phyloP scores from a whole-genome alignment of 2,329 filamentous ascomycete genomes.

The Alternaria arborescens region DNA sequence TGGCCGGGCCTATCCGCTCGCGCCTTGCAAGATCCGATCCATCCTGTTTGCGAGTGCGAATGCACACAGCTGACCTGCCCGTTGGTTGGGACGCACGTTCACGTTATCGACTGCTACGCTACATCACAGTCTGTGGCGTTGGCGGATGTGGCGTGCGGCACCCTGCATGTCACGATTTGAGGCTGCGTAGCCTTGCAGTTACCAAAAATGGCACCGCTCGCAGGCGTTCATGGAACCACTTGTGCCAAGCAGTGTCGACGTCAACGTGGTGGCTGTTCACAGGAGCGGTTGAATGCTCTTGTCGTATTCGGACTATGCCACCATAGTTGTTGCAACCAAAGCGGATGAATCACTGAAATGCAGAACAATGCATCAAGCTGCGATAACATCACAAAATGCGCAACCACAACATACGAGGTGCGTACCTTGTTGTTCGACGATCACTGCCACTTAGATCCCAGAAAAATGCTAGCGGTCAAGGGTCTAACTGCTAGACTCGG shows the following conservation, averaged over 20 bases:
- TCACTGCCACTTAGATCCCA: constrained; percentile 6
- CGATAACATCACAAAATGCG: background rate
- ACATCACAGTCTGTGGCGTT: background rate
- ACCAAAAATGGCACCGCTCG: constrained; percentile 17
- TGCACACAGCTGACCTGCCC: background rate
- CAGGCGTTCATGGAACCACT: background rate
- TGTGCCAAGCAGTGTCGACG: background rate
- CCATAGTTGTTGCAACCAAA: background rate
- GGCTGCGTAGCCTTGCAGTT: constrained; percentile 20
- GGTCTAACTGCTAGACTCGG: constrained; percentile 4
- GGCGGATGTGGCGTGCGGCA: constrained; percentile 28
- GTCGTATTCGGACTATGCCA: background rate
- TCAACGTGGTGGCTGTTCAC: background rate
- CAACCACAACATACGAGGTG: background rate
- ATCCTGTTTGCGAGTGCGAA: background rate
- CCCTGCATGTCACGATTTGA: constrained; percentile 6
- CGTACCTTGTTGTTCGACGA: constrained; percentile 3
- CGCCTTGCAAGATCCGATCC: background rate
- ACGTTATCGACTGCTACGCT: background rate
- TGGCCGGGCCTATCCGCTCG: background rate
- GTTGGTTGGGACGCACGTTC: background rate
- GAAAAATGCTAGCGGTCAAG: background rate
- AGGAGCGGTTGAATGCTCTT: background rate
- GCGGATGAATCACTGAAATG: background rate
- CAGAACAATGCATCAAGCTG: background rate